Conservation (phyloP, 345 rosid species). For the Salix viminalis region DNA sequence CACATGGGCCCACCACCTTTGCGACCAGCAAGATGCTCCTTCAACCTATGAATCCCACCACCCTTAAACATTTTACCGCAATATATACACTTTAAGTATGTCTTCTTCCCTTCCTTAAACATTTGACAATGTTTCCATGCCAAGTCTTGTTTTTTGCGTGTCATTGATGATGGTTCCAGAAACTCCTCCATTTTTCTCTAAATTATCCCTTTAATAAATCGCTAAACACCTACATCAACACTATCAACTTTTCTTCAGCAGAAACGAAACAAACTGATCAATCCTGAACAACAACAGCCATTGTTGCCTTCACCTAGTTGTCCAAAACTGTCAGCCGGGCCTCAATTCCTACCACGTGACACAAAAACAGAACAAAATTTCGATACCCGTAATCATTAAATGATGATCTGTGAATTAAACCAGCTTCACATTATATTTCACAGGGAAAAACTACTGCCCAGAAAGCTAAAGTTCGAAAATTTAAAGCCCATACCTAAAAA, state of each 20-base stretch:
- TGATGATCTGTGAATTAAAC: background rate
- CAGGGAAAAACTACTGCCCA: background rate
- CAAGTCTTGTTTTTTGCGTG: slow-evolving; percentile 15
- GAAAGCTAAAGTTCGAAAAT: background rate
- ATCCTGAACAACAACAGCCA: background rate
- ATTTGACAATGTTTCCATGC: slow-evolving; percentile 24
- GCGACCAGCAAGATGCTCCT: slow-evolving; percentile 32
- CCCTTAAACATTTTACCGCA: slow-evolving; percentile 29
- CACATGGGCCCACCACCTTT: slow-evolving; percentile 28
- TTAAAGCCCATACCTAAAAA: background rate
- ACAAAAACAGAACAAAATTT: background rate
- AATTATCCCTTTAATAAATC: background rate
- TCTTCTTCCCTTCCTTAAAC: slow-evolving; percentile 11
- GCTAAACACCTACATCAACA: background rate
- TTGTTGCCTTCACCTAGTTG: background rate
- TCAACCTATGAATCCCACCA: slow-evolving; percentile 30
- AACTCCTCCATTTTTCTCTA: background rate
- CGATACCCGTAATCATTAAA: background rate
- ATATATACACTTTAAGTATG: slow-evolving; percentile 18
- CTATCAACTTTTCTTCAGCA: background rate
- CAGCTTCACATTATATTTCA: background rate
- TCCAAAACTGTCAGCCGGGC: background rate
- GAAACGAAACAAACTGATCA: background rate
- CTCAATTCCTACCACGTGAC: background rate
- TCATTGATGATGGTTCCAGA: background rate